Conservation (phyloP, 1,139 yeast species). For the Hyphopichia burtonii region DNA sequence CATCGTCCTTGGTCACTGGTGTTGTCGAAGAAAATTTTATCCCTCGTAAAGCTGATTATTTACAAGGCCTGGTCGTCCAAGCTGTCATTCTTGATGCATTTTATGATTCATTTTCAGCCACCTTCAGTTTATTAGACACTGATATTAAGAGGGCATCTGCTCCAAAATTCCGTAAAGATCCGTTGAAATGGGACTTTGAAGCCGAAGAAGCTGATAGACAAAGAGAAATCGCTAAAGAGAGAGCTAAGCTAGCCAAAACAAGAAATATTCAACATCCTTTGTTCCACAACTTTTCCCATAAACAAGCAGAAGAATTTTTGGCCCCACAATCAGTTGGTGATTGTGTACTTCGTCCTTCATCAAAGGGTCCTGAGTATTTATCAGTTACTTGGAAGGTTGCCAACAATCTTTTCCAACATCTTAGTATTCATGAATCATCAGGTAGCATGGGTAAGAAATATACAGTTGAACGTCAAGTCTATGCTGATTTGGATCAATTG, state of each 20-base stretch:
- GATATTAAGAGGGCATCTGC: slow-evolving; percentile 62
- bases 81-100: slow-evolving; percentile 73
- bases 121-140: slow-evolving; percentile 64
- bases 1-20: slow-evolving; percentile 79
- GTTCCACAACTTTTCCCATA: slow-evolving; percentile 77
- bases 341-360: slow-evolving; percentile 91
- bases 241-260: slow-evolving; percentile 52
- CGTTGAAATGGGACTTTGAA: slow-evolving; percentile 76
- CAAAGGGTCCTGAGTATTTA: slow-evolving; percentile 81
- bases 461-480: slow-evolving; percentile 66
- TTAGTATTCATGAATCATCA: slow-evolving; percentile 75
- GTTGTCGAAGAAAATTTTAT: slow-evolving; percentile 65
- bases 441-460: slow-evolving; percentile 58
- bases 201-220: slow-evolving; percentile 71
- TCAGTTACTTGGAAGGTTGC: slow-evolving; percentile 97
- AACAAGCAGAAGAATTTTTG: slow-evolving; percentile 89
- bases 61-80: slow-evolving; percentile 79
- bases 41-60: slow-evolving; percentile 50
- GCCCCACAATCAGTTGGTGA: slow-evolving; percentile 92
- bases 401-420: slow-evolving; percentile 85
- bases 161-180: slow-evolving; percentile 52
- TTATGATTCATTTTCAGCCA: slow-evolving; percentile 71
- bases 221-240: slow-evolving; percentile 56
- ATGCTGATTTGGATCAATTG: slow-evolving; percentile 89
- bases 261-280: slow-evolving; percentile 90